Evolutionary conservation across 148 eudicot species (phyloP), one percentile per base, ranked within the genome.

Genomic region (Nepenthes mirabilis): DNA sequence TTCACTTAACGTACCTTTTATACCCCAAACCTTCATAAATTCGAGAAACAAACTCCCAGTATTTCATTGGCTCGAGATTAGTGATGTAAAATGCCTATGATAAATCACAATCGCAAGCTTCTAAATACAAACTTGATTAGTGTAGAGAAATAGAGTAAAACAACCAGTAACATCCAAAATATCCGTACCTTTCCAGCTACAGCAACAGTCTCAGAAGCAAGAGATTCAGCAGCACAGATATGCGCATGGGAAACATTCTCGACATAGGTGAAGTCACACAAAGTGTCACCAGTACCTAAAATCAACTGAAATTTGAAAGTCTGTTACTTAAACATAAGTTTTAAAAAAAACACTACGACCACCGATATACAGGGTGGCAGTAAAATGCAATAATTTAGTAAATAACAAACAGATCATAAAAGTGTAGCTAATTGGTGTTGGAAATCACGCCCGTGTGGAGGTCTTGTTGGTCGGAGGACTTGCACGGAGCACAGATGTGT

Each of bases 201-300:
- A 72, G 79, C 59, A 62, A 53, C 74, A 74, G 60, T 58, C 49
- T 57, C 70, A 62, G 81, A 75, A 60, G 62, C 68, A 59, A 90
- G 69, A 63, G 96, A 90, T 77, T 82, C 85, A 61, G 91, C 88
- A 33, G 98, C 96, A 80, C 98, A 88, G 43, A 81, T 76, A 69
- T 80, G 86, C 32, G 91, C 96, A 79, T 91, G 94, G 62, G 98
- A 88, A 73, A 83, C 91, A 80, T 91, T 91, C 78, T 88, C 98
- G 67, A 91, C 91, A 67, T 82, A 88, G 55, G 94, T 88, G 72
- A 88, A 91, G 77, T 91, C 96, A 34, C 80, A 80, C 68, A 73
- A 68, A 68, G 43, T 85, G 50, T 77, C 77, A 60, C 83, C 85
- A 65, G 73, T 76, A 50, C 96, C 98, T 83, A 91, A 77, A 83